phyloP scores from a whole-genome alignment of 805 yeast genomes.

The Ogataea paradorogensis region DNA sequence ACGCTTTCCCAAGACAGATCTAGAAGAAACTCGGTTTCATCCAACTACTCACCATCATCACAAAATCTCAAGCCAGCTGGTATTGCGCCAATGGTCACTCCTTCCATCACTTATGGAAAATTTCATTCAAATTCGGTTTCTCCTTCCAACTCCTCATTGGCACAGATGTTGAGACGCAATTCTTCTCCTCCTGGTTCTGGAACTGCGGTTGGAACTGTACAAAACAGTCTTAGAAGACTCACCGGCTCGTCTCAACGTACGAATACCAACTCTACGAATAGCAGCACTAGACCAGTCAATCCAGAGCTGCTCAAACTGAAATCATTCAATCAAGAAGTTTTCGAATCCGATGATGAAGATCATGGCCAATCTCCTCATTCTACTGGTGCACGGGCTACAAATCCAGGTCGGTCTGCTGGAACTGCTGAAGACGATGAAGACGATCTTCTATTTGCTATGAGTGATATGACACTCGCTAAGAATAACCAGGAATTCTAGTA shows the following conservation, averaged over 20 bases:
- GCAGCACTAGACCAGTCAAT: slow-evolving; percentile 17
- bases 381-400: slow-evolving; percentile 3
- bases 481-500: slow-evolving; percentile 26
- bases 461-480: slow-evolving; percentile 54
- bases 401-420: slow-evolving; percentile 7
- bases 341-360: slow-evolving; percentile 34
- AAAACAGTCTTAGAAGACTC: slow-evolving; percentile 10
- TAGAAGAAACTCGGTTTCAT: slow-evolving; percentile 23
- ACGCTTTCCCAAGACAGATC: slow-evolving; percentile 15
- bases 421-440: slow-evolving; percentile 58
- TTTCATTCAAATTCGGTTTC: slow-evolving; percentile 17
- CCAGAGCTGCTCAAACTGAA: slow-evolving; percentile 29
- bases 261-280: slow-evolving; percentile 16
- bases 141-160: slow-evolving; percentile 22
- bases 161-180: slow-evolving; percentile 16
- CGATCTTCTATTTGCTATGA: slow-evolving; percentile 67
- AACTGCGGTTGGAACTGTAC: slow-evolving; percentile 11
- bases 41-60: slow-evolving; percentile 25
- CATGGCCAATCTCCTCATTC: slow-evolving; percentile 17
- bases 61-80: slow-evolving; percentile 20
- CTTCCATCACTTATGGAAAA: slow-evolving; percentile 25
- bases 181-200: slow-evolving; percentile 17
- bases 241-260: slow-evolving; percentile 18
- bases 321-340: slow-evolving; percentile 32
- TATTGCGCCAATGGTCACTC: slow-evolving; percentile 23